Conservation (phyloP, 257 asterid genomes). For the Gynochthodes officinalis region DNA sequence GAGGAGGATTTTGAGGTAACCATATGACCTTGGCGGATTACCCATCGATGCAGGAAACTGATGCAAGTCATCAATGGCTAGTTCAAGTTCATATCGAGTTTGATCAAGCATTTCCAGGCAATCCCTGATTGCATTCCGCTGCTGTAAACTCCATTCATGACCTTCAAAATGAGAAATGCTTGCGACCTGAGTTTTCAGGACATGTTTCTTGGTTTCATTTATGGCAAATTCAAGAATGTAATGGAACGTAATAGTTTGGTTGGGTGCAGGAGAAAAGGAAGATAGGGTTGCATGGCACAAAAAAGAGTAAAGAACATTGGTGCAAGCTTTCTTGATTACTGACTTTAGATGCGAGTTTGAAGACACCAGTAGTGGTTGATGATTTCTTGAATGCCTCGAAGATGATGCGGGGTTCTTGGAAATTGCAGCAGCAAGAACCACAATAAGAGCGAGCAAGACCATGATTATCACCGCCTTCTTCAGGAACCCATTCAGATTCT, state of each 20-base stretch:
- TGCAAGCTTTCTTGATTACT: slow-evolving; percentile 45
- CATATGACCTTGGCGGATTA: slow-evolving; percentile 29
- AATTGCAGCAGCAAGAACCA: slow-evolving; percentile 24
- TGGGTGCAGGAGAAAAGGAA: slow-evolving; percentile 17
- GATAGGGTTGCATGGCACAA: slow-evolving; percentile 40
- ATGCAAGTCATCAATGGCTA: slow-evolving; percentile 35
- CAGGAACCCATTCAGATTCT: slow-evolving; percentile 26
- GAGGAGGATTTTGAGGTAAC: slow-evolving; percentile 45
- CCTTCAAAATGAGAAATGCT: slow-evolving; percentile 24
- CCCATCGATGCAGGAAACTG: slow-evolving; percentile 22
- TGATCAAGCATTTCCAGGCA: slow-evolving; percentile 64
- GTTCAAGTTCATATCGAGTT: slow-evolving; percentile 43
- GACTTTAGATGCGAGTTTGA: slow-evolving; percentile 18
- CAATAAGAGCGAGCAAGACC: slow-evolving; percentile 25
- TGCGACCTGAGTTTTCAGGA: slow-evolving; percentile 10
- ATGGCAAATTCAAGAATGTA: slow-evolving; percentile 34
- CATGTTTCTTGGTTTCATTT: slow-evolving; percentile 27
- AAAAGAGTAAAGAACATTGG: slow-evolving; percentile 37
- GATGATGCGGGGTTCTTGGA: slow-evolving; percentile 11
- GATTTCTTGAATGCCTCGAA: slow-evolving; percentile 6
- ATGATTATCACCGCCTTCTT: slow-evolving; percentile 17
- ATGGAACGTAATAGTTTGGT: slow-evolving; percentile 25
- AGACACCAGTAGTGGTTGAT: slow-evolving; percentile 2
- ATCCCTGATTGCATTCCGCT: slow-evolving; percentile 46
- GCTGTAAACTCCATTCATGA: slow-evolving; percentile 34